Evolutionary conservation across 805 yeast genomes (phyloP).

Genomic region (Pichia nanzhaoensis): DNA sequence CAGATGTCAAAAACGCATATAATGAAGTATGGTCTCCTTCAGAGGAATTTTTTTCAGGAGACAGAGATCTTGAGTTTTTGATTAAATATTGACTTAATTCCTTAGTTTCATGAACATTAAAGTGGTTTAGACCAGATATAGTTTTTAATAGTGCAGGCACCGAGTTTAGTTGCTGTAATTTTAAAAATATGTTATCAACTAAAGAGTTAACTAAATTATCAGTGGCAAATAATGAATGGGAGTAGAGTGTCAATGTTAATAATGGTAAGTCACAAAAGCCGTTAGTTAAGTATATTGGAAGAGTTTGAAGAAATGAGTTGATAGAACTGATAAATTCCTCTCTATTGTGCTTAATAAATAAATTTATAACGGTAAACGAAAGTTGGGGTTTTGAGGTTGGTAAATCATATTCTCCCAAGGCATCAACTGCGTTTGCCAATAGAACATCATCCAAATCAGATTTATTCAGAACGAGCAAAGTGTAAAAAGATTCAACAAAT

Average conservation of each 20-base stretch:
- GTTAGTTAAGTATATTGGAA: constrained; percentile 31
- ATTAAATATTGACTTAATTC: constrained; percentile 8
- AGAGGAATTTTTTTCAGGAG: constrained; percentile 1
- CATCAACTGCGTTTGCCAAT: constrained; percentile 22
- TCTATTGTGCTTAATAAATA: constrained; percentile 22
- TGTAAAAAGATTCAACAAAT: constrained; percentile 23
- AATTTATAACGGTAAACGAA: constrained; percentile 25
- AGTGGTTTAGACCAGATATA: constrained; percentile 9
- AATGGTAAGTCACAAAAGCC: constrained; percentile 29
- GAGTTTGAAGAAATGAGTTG: constrained; percentile 27
- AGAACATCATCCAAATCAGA: constrained; percentile 19
- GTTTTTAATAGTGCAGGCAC: constrained; percentile 4
- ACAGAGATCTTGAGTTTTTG: constrained; percentile 10
- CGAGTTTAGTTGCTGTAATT: constrained; percentile 2
- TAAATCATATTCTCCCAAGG: constrained; percentile 20
- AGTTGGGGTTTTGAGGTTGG: constrained; percentile 16
- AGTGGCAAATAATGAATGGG: constrained; percentile 12
- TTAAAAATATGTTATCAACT: constrained; percentile 7
- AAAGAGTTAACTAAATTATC: neutral
- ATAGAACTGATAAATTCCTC: constrained; percentile 24
- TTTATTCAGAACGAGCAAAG: constrained; percentile 14
- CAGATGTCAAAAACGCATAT: constrained; percentile 31
- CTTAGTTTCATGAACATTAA: constrained; percentile 12
- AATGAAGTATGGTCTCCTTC: constrained; percentile 11
- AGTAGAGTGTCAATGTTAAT: constrained; percentile 27